Evolutionary conservation across 108 stramenopile species (phyloP), one percentile per base, ranked within the genome.

Genomic region (Cyclotella atomus): DNA sequence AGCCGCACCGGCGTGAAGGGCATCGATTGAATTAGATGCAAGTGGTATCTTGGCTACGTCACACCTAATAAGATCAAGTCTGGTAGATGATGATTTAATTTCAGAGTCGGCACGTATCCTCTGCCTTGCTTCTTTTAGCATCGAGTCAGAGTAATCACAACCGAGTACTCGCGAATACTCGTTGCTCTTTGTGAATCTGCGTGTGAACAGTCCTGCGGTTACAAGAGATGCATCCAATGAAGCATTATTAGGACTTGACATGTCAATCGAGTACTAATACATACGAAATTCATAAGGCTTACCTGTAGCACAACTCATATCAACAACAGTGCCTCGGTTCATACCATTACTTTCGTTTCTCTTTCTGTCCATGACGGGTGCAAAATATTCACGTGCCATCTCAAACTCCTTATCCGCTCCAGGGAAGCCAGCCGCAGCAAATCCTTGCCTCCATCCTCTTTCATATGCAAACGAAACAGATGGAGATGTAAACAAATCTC

Each of bases 271-370:
- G n/a, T n/a, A n/a, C n/a, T n/a, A n/a, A n/a, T n/a, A n/a, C n/a
- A n/a, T n/a, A n/a, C n/a, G 3, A 45, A 14, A 75, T 25, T 4
- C 25, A 16, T 50, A 12, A 36, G 35, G 52, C 79, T 62, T 52
- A 77, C 86, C 97, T 35, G 92, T 96, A 8, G 97, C 98, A 84
- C 97, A 97, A 64, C 88, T 90, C 92, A 98, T 94, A 65, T 98
- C 98, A 27, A 96, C 91, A 10, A 97, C 85, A n/a, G 91, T 89
- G 23, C 54, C 63, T n/a, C 55, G 20, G 16, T 69, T n/a, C 1
- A 29, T 56, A 12, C 60, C 60, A 24, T 41, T 35, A 14, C 12
- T 68, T 63, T 12, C 46, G 34, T 47, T 35, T 64, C 28, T 60
- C 61, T 50, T 47, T 49, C 33, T 49, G 15, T 79, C 82, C 43